Conservation (phyloP, 2,329 filamentous ascomycete species). For the Aspergillus novoparasiticus region DNA sequence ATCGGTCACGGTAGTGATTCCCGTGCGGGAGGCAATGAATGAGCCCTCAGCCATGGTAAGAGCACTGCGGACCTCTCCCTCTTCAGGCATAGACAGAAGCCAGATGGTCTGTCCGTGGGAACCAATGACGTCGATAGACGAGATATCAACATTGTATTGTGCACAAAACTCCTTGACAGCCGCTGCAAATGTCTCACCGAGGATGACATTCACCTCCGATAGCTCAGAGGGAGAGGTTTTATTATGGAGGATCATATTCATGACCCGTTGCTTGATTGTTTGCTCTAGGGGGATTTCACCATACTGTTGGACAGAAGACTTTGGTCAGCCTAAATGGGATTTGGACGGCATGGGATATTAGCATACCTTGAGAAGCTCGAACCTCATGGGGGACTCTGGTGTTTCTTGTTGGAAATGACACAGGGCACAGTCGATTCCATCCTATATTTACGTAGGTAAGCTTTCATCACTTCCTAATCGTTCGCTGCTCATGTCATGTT, state of each 20-base stretch:
- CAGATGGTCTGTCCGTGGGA: conserved; percentile 64
- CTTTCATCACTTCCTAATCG: neutral
- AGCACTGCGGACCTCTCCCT: conserved; percentile 50
- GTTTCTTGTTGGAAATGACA: conserved; percentile 59
- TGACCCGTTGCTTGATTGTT: conserved; percentile 48
- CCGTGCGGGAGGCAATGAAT: conserved; percentile 57
- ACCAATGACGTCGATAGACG: neutral
- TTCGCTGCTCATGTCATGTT: neutral
- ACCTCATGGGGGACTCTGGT: conserved; percentile 56
- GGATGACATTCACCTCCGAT: conserved; percentile 59
- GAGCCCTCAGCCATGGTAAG: conserved; percentile 62
- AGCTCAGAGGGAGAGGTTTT: conserved; percentile 56
- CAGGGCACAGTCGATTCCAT: conserved; percentile 61
- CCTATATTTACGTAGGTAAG: conserved; percentile 25
- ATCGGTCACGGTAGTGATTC: conserved; percentile 62
- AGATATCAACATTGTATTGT: conserved; percentile 13
- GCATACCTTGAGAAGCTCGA: conserved; percentile 52
- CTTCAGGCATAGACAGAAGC: conserved; percentile 57
- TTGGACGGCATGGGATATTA: no score
- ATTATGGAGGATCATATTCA: conserved; percentile 59
- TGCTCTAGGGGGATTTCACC: conserved; percentile 58
- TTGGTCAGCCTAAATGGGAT: neutral
- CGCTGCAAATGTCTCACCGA: conserved; percentile 59
- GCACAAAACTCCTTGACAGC: conserved; percentile 53
- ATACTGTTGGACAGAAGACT: conserved; percentile 36